Evolutionary conservation across 441 rosid species (phyloP), one percentile per base, ranked within the genome.

Genomic region (Brassica balearica): DNA sequence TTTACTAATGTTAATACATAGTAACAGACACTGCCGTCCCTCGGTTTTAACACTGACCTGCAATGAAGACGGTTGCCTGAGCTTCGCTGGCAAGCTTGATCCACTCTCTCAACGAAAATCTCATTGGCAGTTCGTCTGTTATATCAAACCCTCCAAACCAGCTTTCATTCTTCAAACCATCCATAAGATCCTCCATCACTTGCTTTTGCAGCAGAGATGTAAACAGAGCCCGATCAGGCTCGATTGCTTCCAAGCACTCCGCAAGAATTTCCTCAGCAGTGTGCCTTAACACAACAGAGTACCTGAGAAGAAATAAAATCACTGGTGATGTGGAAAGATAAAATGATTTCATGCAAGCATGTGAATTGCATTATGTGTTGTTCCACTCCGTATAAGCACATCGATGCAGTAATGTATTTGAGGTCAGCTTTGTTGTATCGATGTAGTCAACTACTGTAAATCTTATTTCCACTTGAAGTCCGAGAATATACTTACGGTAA

Each of bases 201-300:
- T 92, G 90, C 75, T 83, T 86, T 85, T 95, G 88, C 48, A 95
- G 84, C 65, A 80, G 86, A 85, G 97, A 93, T 68, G 99, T 93
- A 79, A 95, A 73, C 15, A 88, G 88, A 81, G 93, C 96, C 72
- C 90, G 88, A 77, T 86, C 85, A 71, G 97, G 98, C 79, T 95
- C 94, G 32, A 93, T 86, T 48, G 98, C 93, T 86, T 93, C 99
- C 62, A 84, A 71, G 84, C 99, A 92, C 2, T 94, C 97, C 58
- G 85, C 98, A 75, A 88, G 95, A 79, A 95, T 91, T 88, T 95
- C 98, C 90, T 95, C 99, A 48, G 91, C 90, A 20, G 99, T 93
- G 92, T 95, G 99, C 84, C 98, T 91, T 77, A 93, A 87, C 78
- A 95, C 97, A 84, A 91, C 91, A 74, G 98, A 92, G 83, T 95